Percentiles rank a stretch among this genome's conserved stretches.
phyloP scores from a whole-genome alignment of 2,329 filamentous ascomycete genomes.

The Hymenoscyphus fraxineus region DNA sequence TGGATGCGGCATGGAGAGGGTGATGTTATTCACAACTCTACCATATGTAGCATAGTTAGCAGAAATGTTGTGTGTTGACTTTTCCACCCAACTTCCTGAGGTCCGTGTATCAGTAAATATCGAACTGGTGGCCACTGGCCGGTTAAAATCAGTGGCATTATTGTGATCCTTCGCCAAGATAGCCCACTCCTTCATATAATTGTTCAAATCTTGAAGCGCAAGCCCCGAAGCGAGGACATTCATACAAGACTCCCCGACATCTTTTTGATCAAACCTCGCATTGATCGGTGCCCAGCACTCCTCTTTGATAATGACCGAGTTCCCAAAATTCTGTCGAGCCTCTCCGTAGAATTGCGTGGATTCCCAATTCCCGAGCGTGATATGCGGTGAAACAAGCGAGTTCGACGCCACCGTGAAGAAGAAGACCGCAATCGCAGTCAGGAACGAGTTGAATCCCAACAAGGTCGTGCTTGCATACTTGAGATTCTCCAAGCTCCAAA shows the following conservation, averaged over 20 bases:
- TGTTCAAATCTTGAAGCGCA: constrained; percentile 12
- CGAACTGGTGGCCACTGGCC: constrained; percentile 9
- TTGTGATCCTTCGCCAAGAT: not conserved
- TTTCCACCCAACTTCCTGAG: constrained; percentile 10
- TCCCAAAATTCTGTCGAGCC: constrained; percentile 13
- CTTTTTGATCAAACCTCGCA: constrained; percentile 5
- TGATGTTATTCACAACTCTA: constrained; percentile 16
- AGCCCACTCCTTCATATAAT: constrained; percentile 14
- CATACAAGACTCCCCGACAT: constrained; percentile 12
- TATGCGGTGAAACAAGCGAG: constrained; percentile 12
- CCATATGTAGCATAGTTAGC: constrained; percentile 8
- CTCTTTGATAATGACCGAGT: constrained; percentile 9
- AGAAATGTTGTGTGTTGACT: constrained; percentile 5
- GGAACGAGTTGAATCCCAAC: constrained; percentile 8
- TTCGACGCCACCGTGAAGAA: constrained; percentile 12
- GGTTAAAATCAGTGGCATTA: constrained; percentile 1
- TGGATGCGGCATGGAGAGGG: constrained; percentile 16
- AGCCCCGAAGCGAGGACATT: constrained; percentile 13
- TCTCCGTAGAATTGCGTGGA: not conserved
- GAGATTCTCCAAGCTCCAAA: constrained; percentile 12
- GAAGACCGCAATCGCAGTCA: constrained; percentile 10
- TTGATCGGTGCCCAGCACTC: constrained; percentile 14
- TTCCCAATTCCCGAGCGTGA: constrained; percentile 9
- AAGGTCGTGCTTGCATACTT: constrained; percentile 13
- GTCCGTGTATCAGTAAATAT: constrained; percentile 10